Conservation (phyloP, 2,329 filamentous ascomycete genomes). For the Cercospora sp. region DNA sequence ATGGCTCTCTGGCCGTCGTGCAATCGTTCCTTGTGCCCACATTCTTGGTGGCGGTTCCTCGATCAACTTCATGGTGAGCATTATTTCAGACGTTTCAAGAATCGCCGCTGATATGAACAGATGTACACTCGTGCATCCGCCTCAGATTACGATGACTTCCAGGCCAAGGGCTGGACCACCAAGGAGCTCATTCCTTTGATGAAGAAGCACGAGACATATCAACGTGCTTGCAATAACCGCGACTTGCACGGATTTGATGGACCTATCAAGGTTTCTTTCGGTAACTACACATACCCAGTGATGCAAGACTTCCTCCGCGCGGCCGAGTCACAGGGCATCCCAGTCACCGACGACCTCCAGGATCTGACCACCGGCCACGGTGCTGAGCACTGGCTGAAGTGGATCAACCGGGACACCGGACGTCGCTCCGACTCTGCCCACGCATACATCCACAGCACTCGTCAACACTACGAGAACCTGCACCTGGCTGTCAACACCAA, state of each 20-base stretch:
- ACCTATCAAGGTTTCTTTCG: conserved; percentile 79
- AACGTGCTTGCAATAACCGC: conserved; percentile 55
- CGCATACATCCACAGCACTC: conserved; percentile 75
- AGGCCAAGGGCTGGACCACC: conserved; percentile 76
- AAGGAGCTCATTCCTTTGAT: conserved; percentile 74
- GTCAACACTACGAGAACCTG: conserved; percentile 68
- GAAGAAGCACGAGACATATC: conserved; percentile 80
- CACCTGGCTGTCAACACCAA: conserved; percentile 75
- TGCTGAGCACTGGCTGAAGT: conserved; percentile 81
- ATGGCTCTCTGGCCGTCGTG: conserved; percentile 69
- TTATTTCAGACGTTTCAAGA: neutral
- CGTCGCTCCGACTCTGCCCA: conserved; percentile 76
- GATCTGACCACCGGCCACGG: conserved; percentile 68
- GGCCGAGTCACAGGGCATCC: conserved; percentile 71
- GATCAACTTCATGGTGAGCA: conserved; percentile 71
- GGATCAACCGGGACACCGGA: conserved; percentile 73
- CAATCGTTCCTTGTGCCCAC: conserved; percentile 73
- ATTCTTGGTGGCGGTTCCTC: conserved; percentile 65
- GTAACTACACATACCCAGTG: conserved; percentile 73
- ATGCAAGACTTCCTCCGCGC: conserved; percentile 72
- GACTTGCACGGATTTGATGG: conserved; percentile 76
- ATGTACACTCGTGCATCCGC: conserved; percentile 74
- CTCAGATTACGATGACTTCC: conserved; percentile 76
- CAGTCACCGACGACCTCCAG: conserved; percentile 71
- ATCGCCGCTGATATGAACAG: conserved; percentile 39